phyloP scores from a whole-genome alignment of 805 yeast species.

The Cyberlindnera saturnus region DNA sequence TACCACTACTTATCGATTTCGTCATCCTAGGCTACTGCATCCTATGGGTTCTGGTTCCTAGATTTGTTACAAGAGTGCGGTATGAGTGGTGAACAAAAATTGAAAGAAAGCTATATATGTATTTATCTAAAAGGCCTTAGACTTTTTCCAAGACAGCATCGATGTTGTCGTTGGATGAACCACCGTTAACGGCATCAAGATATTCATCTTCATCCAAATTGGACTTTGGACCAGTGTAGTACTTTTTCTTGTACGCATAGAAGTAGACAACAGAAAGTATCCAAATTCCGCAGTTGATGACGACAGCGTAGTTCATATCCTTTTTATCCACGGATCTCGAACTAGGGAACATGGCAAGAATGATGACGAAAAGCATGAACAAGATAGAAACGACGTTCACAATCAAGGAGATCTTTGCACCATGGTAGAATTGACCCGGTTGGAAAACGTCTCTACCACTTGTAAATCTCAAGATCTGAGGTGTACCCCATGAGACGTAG shows the following conservation, averaged over 20 bases:
- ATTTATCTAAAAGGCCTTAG: not conserved
- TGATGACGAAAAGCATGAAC: slow-evolving; percentile 48
- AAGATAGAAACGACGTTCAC: slow-evolving; percentile 41
- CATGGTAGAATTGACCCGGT: slow-evolving; percentile 67
- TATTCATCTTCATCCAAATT: slow-evolving; percentile 31
- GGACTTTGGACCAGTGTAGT: slow-evolving; percentile 51
- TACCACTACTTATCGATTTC: slow-evolving; percentile 6
- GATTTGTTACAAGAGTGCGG: not conserved
- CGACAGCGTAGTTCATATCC: slow-evolving; percentile 69
- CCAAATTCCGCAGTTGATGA: slow-evolving; percentile 63
- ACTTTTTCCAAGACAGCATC: slow-evolving; percentile 1
- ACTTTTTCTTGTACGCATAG: slow-evolving; percentile 43
- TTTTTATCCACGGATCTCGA: slow-evolving; percentile 29
- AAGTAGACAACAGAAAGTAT: slow-evolving; percentile 47
- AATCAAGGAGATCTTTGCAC: slow-evolving; percentile 38
- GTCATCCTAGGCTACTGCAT: slow-evolving; percentile 7
- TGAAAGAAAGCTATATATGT: no score
- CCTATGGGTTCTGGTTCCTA: slow-evolving; percentile 3
- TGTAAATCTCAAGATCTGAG: slow-evolving; percentile 33
- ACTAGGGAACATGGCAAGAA: slow-evolving; percentile 57
- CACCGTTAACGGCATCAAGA: slow-evolving; percentile 12
- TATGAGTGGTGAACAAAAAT: no score
- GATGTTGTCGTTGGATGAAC: not conserved
- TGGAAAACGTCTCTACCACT: slow-evolving; percentile 44
- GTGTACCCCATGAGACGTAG: slow-evolving; percentile 37